phyloP scores from a whole-genome alignment of 768 basidiomycete species.

The Amanita brunnescens region DNA sequence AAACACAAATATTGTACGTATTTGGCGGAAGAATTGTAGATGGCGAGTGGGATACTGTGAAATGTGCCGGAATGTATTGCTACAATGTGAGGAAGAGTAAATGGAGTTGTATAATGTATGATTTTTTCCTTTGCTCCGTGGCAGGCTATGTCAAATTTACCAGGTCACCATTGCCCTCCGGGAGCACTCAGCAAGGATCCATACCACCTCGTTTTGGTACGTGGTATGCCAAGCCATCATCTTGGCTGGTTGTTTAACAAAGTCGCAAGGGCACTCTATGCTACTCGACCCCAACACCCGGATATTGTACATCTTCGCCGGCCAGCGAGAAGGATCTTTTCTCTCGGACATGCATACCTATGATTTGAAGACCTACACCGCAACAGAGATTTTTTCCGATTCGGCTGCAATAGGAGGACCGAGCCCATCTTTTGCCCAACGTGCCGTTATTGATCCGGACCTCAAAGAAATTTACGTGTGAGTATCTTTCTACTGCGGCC shows the following conservation, averaged over 20 bases:
- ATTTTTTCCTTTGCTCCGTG: not conserved
- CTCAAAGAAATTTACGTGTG: constrained; percentile 70
- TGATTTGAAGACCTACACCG: constrained; percentile 48
- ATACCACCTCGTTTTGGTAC: constrained; percentile 58
- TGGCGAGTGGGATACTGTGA: constrained; percentile 47
- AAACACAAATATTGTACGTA: constrained; percentile 63
- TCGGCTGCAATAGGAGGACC: constrained; percentile 57
- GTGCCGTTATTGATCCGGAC: constrained; percentile 58
- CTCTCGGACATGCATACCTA: constrained; percentile 73
- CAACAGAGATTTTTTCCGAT: constrained; percentile 55
- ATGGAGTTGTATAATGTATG: constrained; percentile 66
- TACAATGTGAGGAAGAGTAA: constrained; percentile 57
- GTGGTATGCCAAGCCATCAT: constrained; percentile 7
- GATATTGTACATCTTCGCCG: constrained; percentile 65
- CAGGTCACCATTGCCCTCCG: constrained; percentile 16
- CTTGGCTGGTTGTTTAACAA: not conserved
- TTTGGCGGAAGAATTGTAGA: constrained; percentile 71
- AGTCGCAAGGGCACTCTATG: constrained; percentile 65
- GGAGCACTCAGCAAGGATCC: constrained; percentile 24
- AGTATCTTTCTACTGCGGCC: constrained; percentile 17
- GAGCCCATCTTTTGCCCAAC: constrained; percentile 64
- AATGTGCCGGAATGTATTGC: constrained; percentile 66
- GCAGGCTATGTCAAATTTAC: not conserved
- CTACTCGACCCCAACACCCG: constrained; percentile 53
- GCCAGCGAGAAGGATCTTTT: constrained; percentile 57